A percentile compares a stretch with the other conserved stretches of the same genome.
These are phyloP conservation scores for Annona cherimola DNA, from an alignment of 164 flowering plant genomes.

Conservation along the genomic window DNA sequence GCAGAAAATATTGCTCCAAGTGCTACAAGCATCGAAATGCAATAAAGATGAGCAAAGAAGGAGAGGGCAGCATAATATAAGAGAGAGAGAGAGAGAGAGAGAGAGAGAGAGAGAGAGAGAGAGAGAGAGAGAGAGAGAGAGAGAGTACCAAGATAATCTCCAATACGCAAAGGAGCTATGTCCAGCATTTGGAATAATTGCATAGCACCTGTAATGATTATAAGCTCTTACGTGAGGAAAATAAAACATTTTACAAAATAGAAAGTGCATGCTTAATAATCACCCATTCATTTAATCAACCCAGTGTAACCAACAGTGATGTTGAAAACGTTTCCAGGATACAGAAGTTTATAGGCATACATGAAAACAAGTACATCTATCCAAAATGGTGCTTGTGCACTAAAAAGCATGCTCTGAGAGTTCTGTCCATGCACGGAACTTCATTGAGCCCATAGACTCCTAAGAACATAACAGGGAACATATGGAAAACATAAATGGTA, in stretches of 20 bases:
- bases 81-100: neutral
- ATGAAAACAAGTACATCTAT: too few relatives aligned
- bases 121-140: neutral
- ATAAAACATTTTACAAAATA: neutral
- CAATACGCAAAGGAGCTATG: constrained; percentile 50
- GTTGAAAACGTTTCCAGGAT: too few relatives aligned
- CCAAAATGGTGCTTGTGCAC: too few relatives aligned
- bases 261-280: neutral
- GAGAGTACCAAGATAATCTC: constrained; percentile 78
- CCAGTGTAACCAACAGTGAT: neutral
- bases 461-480: too few relatives aligned
- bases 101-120: neutral
- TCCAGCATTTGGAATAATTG: constrained; percentile 49
- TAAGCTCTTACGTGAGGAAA: neutral
- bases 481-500: too few relatives aligned
- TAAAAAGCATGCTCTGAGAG: too few relatives aligned
- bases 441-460: too few relatives aligned
- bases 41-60: constrained; percentile 11
- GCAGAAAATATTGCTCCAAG: constrained; percentile 81
- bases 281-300: neutral
- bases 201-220: constrained; percentile 50
- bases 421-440: too few relatives aligned
- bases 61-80: neutral
- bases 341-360: too few relatives aligned
- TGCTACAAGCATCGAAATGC: constrained; percentile 34